A percentile compares a stretch with the other conserved stretches of the same genome.
Evolutionary conservation across 495 filamentous ascomycete genomes (phyloP).

Genomic region (Aspergillus wentii): DNA sequence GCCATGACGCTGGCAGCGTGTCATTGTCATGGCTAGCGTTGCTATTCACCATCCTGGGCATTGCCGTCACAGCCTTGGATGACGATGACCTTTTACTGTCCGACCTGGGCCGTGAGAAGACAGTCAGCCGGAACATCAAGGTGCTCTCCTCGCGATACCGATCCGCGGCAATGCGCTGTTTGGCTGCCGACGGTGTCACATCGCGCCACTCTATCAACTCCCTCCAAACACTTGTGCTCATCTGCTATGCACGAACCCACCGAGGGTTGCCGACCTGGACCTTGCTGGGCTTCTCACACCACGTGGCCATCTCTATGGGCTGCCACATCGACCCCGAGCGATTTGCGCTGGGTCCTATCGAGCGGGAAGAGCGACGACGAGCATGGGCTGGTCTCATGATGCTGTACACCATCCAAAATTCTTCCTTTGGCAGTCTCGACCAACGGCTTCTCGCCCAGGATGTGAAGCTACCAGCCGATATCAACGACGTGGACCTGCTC

Average conservation of each 20-base stretch:
- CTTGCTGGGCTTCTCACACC: slow-evolving; percentile 39
- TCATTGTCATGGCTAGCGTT: slow-evolving; percentile 39
- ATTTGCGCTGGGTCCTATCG: slow-evolving; percentile 35
- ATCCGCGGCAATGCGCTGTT: slow-evolving; percentile 38
- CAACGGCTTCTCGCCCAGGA: slow-evolving; percentile 22
- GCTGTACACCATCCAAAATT: slow-evolving; percentile 40
- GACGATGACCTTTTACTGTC: slow-evolving; percentile 38
- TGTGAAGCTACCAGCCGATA: slow-evolving; percentile 37
- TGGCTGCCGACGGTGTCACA: slow-evolving; percentile 39
- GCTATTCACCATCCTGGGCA: slow-evolving; percentile 38
- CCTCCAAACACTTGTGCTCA: slow-evolving; percentile 40
- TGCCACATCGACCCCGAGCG: slow-evolving; percentile 44
- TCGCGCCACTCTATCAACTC: slow-evolving; percentile 43
- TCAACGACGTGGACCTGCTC: slow-evolving; percentile 41
- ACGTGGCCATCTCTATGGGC: slow-evolving; percentile 43
- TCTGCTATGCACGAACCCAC: slow-evolving; percentile 39
- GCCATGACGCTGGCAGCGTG: slow-evolving; percentile 35
- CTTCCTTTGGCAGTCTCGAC: slow-evolving; percentile 25
- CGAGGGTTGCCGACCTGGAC: slow-evolving; percentile 38
- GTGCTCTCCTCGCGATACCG: slow-evolving; percentile 37
- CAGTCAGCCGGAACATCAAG: slow-evolving; percentile 37
- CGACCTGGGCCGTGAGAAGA: slow-evolving; percentile 37
- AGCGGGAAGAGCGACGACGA: slow-evolving; percentile 42
- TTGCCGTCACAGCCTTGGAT: slow-evolving; percentile 40
- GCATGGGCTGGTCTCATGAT: slow-evolving; percentile 43